Base-by-base conservation (phyloP, 495 filamentous ascomycete species). In the Thermochaetoides thermophila region DNA sequence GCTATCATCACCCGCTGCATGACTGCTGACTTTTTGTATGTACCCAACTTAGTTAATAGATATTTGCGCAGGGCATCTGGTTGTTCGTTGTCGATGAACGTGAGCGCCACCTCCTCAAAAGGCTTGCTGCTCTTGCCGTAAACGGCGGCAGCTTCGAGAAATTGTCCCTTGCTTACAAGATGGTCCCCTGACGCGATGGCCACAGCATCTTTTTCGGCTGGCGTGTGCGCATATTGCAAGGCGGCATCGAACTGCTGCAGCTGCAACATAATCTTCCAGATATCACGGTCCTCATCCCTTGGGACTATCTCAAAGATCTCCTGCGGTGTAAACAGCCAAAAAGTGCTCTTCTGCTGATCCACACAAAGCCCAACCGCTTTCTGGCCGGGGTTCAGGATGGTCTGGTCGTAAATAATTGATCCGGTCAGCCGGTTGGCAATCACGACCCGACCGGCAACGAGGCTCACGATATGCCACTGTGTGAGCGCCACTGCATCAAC, bases 1-100 rank as follows among this genome's bases (percentile, higher is more conserved):
- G 89, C 80, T 35, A 95, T 76, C 86, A 97, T 92, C 21, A 79
- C 75, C 32, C 89, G 61, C 57, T 97, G 89, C 91, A 95, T 97
- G 14, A 77, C 59, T 6, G 71, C 74, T 11, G 77, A 68, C 54
- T 84, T 91, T 57, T 84, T 93, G 49, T 85, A 76, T 15, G 66
- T 79, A 12, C 69, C 63, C 12, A 97, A 63, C 57, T 94, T 94
- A 0, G 81, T 79, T 14, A 86, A 46, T 7, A 97, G 69, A 50
- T 96, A 97, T 47, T 78, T 89, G 17, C 91, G 72, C 35, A 97
- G 56, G 1, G 89, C 87, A 66, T 97, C 91, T 35, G 80, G 78
- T 49, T 96, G 81, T 25, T 76, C 75, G 39, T 78, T 73, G 50
- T 95, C 86, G 37, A 96, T 84, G 42, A 97, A 82, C 2, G 70